These are phyloP conservation scores for Lyophyllum atratum DNA, from an alignment of 768 basidiomycete genomes.

Conservation along the genomic window DNA sequence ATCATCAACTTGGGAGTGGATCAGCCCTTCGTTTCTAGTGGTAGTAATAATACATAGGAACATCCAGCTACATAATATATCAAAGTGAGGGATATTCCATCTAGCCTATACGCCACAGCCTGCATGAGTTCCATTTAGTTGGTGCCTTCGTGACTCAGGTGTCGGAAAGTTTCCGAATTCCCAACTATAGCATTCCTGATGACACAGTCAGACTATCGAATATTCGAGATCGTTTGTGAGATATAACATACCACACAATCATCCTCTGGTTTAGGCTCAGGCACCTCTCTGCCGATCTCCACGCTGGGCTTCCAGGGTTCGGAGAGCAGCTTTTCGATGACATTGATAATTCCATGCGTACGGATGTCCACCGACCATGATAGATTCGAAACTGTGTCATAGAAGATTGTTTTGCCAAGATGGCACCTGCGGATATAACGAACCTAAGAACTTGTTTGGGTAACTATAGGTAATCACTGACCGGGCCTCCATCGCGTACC, in stretches of 20 bases:
- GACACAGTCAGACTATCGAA: not conserved
- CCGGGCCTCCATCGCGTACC: constrained; percentile 88
- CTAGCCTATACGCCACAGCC: constrained; percentile 5
- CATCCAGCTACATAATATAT: not conserved
- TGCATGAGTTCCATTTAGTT: not conserved
- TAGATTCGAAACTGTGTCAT: constrained; percentile 87
- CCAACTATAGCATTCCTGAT: constrained; percentile 72
- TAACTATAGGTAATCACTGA: constrained; percentile 27
- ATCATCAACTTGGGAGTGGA: too few species aligned
- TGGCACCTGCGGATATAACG: constrained; percentile 62
- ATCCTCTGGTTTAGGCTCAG: constrained; percentile 49
- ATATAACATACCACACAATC: constrained; percentile 68
- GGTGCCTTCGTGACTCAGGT: not conserved
- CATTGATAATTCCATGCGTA: constrained; percentile 74
- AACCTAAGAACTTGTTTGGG: too few species aligned
- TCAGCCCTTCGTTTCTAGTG: not conserved
- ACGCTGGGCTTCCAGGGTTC: constrained; percentile 70
- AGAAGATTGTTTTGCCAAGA: constrained; percentile 81
- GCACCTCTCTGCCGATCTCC: constrained; percentile 67
- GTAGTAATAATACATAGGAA: not conserved
- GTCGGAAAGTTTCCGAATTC: constrained; percentile 54
- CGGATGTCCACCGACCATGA: constrained; percentile 86
- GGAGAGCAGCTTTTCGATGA: constrained; percentile 74
- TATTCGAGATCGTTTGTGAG: not conserved
- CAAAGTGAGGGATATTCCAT: not conserved